Evolutionary conservation across 768 basidiomycete species (phyloP).

Genomic region (Obba rivulosa): DNA sequence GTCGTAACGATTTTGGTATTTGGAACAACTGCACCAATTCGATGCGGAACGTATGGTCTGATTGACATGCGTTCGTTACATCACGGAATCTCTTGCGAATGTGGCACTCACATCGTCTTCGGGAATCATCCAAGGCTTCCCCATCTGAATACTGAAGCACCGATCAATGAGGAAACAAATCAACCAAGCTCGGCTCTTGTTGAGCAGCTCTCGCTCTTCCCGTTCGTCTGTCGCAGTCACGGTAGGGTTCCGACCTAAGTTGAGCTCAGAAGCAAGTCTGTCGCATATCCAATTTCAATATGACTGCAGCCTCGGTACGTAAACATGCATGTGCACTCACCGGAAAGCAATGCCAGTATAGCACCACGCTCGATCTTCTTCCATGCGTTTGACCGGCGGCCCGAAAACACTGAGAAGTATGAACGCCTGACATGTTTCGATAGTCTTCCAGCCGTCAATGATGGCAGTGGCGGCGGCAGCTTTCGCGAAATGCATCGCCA

Average conservation of each 20-base stretch:
- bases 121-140: conserved; percentile 62
- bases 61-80: conserved; percentile 13
- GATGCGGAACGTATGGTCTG: conserved; percentile 27
- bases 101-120: conserved; percentile 55
- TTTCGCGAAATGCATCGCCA: conserved; percentile 59
- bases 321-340: too few relatives aligned
- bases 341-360: conserved; percentile 67
- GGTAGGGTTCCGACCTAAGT: conserved; percentile 49
- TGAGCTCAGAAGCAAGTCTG: conserved; percentile 70
- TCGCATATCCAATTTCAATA: not conserved
- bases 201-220: conserved; percentile 60
- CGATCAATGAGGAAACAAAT: conserved; percentile 74
- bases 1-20: conserved; percentile 23
- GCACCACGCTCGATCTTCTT: conserved; percentile 70
- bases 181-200: conserved; percentile 71
- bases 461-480: conserved; percentile 56
- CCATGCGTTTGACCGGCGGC: conserved; percentile 56
- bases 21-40: conserved; percentile 19
- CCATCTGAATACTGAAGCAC: conserved; percentile 70
- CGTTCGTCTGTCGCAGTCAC: conserved; percentile 40
- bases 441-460: conserved; percentile 55
- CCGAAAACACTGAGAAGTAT: conserved; percentile 61
- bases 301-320: too few relatives aligned
- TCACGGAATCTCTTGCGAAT: conserved; percentile 21
- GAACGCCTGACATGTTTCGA: conserved; percentile 80